phyloP scores from a whole-genome alignment of 345 rosid species.

The Limnanthes douglasii region DNA sequence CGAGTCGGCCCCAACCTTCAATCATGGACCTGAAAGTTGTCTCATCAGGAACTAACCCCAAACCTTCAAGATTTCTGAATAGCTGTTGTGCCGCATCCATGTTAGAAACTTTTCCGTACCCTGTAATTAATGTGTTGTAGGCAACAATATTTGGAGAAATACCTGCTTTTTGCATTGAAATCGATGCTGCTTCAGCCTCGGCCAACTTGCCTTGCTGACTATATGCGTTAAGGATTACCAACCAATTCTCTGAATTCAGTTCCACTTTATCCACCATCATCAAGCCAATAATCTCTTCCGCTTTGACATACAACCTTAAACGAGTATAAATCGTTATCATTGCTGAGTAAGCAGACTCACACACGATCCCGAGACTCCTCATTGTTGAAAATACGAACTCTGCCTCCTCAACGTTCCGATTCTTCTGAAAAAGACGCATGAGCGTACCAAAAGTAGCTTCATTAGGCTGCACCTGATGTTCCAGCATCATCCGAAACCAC shows the following conservation, averaged over 20 bases:
- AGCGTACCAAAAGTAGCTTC: constrained; percentile 84
- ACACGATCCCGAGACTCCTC: constrained; percentile 48
- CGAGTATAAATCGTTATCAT: constrained; percentile 85
- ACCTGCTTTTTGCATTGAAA: constrained; percentile 39
- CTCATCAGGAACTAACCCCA: constrained; percentile 64
- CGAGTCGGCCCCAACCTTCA: constrained; percentile 89
- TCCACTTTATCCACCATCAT: constrained; percentile 41
- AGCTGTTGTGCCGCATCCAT: constrained; percentile 53
- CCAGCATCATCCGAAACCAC: constrained; percentile 82
- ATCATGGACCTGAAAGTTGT: constrained; percentile 82
- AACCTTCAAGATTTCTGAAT: constrained; percentile 23
- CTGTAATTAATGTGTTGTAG: constrained; percentile 62
- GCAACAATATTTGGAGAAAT: constrained; percentile 53
- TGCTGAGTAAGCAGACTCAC: constrained; percentile 79
- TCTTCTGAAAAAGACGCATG: constrained; percentile 65
- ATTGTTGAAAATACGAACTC: constrained; percentile 51
- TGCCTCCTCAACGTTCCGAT: constrained; percentile 62
- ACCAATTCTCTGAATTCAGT: constrained; percentile 58
- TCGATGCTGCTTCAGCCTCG: constrained; percentile 44
- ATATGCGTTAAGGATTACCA: constrained; percentile 73
- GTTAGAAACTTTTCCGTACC: constrained; percentile 62
- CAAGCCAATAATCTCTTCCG: constrained; percentile 48
- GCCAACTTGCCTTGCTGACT: constrained; percentile 71
- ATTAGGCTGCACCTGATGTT: constrained; percentile 46
- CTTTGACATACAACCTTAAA: constrained; percentile 49